Evolutionary conservation across 805 yeast genomes (phyloP), one percentile per base, ranked within the genome.

Genomic region (Brettanomyces nanus): DNA sequence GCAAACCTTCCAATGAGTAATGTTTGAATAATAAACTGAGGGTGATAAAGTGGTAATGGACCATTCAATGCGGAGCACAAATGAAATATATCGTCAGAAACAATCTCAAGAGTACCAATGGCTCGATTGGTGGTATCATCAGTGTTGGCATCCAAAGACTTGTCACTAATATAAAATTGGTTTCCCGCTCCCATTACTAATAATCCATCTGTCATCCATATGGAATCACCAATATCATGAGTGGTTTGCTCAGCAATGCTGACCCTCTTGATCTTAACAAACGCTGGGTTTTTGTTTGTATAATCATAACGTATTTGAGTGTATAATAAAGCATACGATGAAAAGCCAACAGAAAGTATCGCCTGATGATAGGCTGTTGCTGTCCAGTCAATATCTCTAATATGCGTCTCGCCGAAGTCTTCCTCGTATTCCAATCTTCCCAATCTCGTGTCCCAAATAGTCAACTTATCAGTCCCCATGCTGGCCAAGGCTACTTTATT

Each of bases 351-450:
- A 0, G 95, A 81, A 22, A 89, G 63, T 5, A 89, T 74, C 30
- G 87, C 81, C 51, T 79, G 85, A 26, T 75, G 73, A 40, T 63
- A 69, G 10, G 65, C 66, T 2, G 80, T 77, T 37, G 80, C 72
- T 0, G 95, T 83, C 97, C 97, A 89, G 59, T 89, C 97, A 20
- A 89, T 64, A 54, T 87, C 96, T 19, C 67, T 58, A 6, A 87
- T 75, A 4, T 40, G 28, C 9, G 51, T 51, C 4, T 44, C 45
- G 1, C 58, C 53, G 42, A 65, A 71, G 2, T 44, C 39, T 45
- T 75, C 77, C 31, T 64, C 66, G 47, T 73, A 82, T 52, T 84
- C 95, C 37, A 85, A 58, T 1, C 83, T 75, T 4, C 79, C 74
- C 22, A 79, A 66, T 32, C 68, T 69, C 27, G 80, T 63, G 56